Percentiles rank a stretch among this genome's conserved stretches.
These are phyloP conservation scores for Aspergillus awamori DNA, from an alignment of 2,329 filamentous ascomycete genomes.

Conservation along the genomic window DNA sequence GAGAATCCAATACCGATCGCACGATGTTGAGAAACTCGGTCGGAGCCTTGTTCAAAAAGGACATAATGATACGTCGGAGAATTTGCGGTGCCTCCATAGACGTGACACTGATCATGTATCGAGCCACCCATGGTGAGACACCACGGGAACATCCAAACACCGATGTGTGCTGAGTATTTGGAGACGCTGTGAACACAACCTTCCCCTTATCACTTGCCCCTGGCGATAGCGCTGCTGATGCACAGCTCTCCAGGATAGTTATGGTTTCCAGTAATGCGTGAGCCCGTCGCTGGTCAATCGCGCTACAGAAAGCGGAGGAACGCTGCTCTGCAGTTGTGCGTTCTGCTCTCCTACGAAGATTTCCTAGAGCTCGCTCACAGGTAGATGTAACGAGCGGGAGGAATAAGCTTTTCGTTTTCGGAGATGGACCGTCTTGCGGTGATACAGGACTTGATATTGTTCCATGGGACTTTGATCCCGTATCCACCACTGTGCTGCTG, in stretches of 20 bases:
- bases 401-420: slow-evolving; percentile 21
- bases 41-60: slow-evolving; percentile 47
- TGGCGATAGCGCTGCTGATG: slow-evolving; percentile 23
- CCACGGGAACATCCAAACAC: neutral
- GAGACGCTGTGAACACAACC: neutral
- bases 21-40: slow-evolving; percentile 39
- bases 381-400: slow-evolving; percentile 24
- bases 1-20: slow-evolving; percentile 33
- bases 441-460: neutral
- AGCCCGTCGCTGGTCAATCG: slow-evolving; percentile 3
- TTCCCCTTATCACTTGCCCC: neutral
- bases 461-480: neutral
- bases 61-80: slow-evolving; percentile 43
- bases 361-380: slow-evolving; percentile 16
- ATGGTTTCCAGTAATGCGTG: slow-evolving; percentile 23
- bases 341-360: slow-evolving; percentile 17
- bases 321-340: slow-evolving; percentile 5
- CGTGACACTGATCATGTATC: slow-evolving; percentile 41
- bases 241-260: slow-evolving; percentile 24
- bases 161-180: neutral
- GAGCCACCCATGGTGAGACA: slow-evolving; percentile 41
- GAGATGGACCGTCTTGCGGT: slow-evolving; percentile 22
- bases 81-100: slow-evolving; percentile 36
- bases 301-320: neutral
- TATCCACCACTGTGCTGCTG: slow-evolving; percentile 3